phyloP scores from a whole-genome alignment of 345 rosid genomes.

The Eucalyptus marginata region DNA sequence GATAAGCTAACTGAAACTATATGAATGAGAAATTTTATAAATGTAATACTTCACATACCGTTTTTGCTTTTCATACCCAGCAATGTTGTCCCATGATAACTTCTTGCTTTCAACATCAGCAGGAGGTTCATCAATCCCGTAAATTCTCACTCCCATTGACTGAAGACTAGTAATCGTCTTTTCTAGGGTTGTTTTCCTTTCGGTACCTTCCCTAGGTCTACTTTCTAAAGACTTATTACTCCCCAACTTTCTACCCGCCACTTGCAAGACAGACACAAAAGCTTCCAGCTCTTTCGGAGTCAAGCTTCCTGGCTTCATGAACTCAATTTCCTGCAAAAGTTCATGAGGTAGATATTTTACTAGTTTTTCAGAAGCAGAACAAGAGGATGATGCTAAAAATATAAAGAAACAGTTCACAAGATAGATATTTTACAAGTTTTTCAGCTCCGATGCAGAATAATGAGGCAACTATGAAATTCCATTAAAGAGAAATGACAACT shows the following conservation, averaged over 20 bases:
- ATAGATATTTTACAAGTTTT: neutral
- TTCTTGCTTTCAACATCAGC: slow-evolving; percentile 20
- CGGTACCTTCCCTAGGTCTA: slow-evolving; percentile 23
- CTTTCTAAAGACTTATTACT: slow-evolving; percentile 17
- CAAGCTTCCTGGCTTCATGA: slow-evolving; percentile 75
- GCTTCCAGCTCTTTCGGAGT: slow-evolving; percentile 70
- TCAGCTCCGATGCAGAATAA: neutral
- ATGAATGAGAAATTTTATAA: neutral
- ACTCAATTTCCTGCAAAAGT: slow-evolving; percentile 71
- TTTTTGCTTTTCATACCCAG: slow-evolving; percentile 89
- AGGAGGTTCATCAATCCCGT: slow-evolving; percentile 54
- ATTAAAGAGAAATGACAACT: slow-evolving; percentile 3
- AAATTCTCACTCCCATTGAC: slow-evolving; percentile 78
- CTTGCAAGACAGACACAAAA: slow-evolving; percentile 60
- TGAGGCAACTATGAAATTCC: neutral
- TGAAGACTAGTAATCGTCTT: slow-evolving; percentile 48
- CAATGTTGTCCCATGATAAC: slow-evolving; percentile 85
- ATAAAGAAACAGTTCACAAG: neutral
- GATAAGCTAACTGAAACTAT: neutral
- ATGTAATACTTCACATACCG: slow-evolving; percentile 13
- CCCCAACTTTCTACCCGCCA: slow-evolving; percentile 45
- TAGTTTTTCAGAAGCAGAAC: neutral
- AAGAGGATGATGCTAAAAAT: slow-evolving; percentile 7
- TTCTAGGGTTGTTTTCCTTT: slow-evolving; percentile 25
- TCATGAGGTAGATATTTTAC: too few species aligned